A percentile compares a stretch with the other conserved stretches of the same genome.
phyloP scores from a whole-genome alignment of 345 rosid genomes.

The Populus pruinosa region DNA sequence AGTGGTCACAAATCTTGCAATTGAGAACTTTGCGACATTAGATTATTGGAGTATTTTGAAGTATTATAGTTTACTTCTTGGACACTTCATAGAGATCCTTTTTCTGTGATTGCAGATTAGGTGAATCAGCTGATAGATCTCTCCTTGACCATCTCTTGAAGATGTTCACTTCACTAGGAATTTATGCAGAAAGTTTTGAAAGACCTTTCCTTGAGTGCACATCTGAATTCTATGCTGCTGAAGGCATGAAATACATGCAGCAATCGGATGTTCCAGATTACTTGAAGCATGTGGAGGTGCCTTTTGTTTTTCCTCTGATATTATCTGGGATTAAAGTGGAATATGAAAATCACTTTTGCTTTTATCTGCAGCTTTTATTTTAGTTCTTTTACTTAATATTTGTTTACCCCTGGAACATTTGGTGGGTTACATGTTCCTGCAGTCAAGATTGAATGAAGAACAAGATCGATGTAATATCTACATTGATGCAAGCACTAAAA shows the following conservation, averaged over 20 bases:
- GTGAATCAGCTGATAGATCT: conserved; percentile 89
- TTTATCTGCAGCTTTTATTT: background rate
- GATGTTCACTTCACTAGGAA: conserved; percentile 97
- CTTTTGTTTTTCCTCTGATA: conserved; percentile 9
- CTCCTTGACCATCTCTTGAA: conserved; percentile 88
- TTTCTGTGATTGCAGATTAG: conserved; percentile 54
- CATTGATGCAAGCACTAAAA: conserved; percentile 80
- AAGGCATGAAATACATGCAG: conserved; percentile 97
- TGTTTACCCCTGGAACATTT: background rate
- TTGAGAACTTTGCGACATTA: background rate
- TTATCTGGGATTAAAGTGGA: background rate
- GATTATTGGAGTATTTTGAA: background rate
- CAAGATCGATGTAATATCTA: conserved; percentile 91
- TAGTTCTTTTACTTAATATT: background rate
- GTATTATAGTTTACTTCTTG: background rate
- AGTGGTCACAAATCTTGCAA: background rate
- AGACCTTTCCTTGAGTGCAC: conserved; percentile 87
- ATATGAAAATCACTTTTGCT: background rate
- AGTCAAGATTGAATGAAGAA: conserved; percentile 94
- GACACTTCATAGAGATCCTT: background rate
- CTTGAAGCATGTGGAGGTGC: conserved; percentile 96
- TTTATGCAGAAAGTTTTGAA: conserved; percentile 91
- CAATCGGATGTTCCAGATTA: conserved; percentile 98
- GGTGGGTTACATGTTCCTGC: conserved; percentile 24
- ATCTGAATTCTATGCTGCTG: conserved; percentile 93